These are phyloP conservation scores for Nothomitra cinnamomea DNA, from an alignment of 2,329 filamentous ascomycete species.

Conservation along the genomic window DNA sequence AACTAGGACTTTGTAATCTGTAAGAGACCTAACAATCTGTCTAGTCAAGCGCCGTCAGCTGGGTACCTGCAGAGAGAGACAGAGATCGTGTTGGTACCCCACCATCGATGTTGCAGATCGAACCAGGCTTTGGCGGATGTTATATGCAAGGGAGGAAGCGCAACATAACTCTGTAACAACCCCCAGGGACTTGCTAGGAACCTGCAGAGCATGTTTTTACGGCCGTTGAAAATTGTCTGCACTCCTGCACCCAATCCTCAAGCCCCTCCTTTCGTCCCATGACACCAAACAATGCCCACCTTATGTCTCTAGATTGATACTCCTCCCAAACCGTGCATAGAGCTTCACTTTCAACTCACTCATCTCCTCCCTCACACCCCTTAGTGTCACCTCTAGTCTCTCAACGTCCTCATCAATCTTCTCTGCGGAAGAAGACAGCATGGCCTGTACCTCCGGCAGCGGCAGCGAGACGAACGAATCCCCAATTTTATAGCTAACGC, in stretches of 20 bases:
- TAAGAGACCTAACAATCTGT: too few relatives aligned
- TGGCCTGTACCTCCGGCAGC: conserved; percentile 68
- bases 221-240: too few relatives aligned
- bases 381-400: conserved; percentile 59
- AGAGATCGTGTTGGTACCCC: too few relatives aligned
- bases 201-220: too few relatives aligned
- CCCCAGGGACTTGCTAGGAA: too few relatives aligned
- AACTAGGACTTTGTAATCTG: too few relatives aligned
- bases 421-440: conserved; percentile 55
- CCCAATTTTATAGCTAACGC: conserved; percentile 75
- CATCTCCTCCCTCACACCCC: conserved; percentile 69
- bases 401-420: conserved; percentile 63
- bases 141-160: too few relatives aligned
- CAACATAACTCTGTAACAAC: too few relatives aligned
- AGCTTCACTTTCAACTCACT: conserved; percentile 74
- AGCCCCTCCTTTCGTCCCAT: not conserved
- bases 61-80: too few relatives aligned
- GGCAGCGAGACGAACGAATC: conserved; percentile 86
- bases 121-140: too few relatives aligned
- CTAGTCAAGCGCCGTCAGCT: too few relatives aligned
- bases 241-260: not conserved
- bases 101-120: too few relatives aligned
- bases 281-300: not conserved
- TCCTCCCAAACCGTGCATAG: conserved; percentile 87
- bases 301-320: conserved; percentile 90